Base-by-base conservation (phyloP, 441 rosid genomes). In the Erodium chrysanthum region DNA sequence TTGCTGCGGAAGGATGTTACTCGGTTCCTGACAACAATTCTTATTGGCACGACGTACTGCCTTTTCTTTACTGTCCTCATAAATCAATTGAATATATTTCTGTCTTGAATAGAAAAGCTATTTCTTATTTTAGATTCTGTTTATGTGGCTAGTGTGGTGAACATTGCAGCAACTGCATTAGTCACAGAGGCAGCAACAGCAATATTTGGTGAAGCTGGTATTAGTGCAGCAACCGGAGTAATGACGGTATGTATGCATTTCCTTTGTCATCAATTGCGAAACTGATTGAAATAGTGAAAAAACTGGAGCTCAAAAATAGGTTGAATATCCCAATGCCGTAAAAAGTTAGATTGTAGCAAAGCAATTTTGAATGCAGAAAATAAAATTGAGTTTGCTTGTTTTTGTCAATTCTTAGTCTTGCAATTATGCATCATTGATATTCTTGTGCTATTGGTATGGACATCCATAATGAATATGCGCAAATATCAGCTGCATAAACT, bases 161-260 rank as follows among this genome's bases (percentile, higher is more conserved):
- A 95, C 79, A 95, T 95, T 80, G 99, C 92, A 81, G 97, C 99
- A 73, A 95, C 99, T 76, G 99, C 97, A 70, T 80, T 95, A 68
- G 99, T 91, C 74, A 95, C 99, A 2, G 96, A 95, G 48, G 97
- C 99, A 50, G 99, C 99, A 71, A 95, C 99, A 48, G 85, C 97
- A 68, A 84, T 95, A 74, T 95, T 91, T 87, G 99, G 99, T 70
- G 99, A 91, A 86, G 99, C 99, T 76, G 99, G 99, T 78, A 90
- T 95, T 78, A 91, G 85, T 80, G 99, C 97, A 21, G 99, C 99
- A 71, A 95, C 99, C 74, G 97, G 97, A 81, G 83, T 95, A 68
- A 95, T 95, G 99, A 95, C 96, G 59, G 99, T 95, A 84, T 9
- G 96, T 83, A 71, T 73, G 50, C 64, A 23, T 46, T 25, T 46